These are phyloP conservation scores for Hamiltosporidium tvaerminnensis DNA, from an alignment of 371 early-diverging fungal species.

Conservation along the genomic window DNA sequence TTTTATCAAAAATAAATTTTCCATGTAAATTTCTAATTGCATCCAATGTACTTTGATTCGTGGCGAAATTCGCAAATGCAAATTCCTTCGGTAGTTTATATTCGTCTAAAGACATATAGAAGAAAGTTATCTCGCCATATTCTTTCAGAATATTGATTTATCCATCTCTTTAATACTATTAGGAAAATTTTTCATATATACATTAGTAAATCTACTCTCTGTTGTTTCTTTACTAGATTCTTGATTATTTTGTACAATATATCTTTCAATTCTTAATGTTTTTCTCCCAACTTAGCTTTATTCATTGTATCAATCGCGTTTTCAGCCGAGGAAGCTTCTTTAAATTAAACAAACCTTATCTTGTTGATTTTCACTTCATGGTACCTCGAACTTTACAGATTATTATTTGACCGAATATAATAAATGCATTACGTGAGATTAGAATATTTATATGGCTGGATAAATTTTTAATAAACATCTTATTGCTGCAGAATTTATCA, in stretches of 20 bases:
- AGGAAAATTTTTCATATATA: constrained; percentile 53
- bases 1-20: not conserved
- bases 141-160: constrained; percentile 26
- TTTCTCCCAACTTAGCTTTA: constrained; percentile 30
- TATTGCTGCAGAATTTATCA: constrained; percentile 13
- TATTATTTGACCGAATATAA: constrained; percentile 47
- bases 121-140: constrained; percentile 46
- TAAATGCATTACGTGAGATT: constrained; percentile 47
- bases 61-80: constrained; percentile 49
- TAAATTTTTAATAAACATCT: constrained; percentile 51
- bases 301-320: constrained; percentile 41
- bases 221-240: constrained; percentile 15
- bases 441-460: constrained; percentile 41
- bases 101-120: constrained; percentile 36
- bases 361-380: constrained; percentile 37
- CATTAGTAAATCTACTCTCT: constrained; percentile 47
- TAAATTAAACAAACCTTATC: constrained; percentile 52
- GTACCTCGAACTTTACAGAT: constrained; percentile 45
- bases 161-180: constrained; percentile 19
- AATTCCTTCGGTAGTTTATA: constrained; percentile 36
- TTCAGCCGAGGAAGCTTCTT: constrained; percentile 39
- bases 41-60: constrained; percentile 30
- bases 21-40: constrained; percentile 44
- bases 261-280: constrained; percentile 36
- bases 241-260: constrained; percentile 16